Evolutionary conservation across 768 basidiomycete species (phyloP).

Genomic region (Hypsizygus marmoreus): DNA sequence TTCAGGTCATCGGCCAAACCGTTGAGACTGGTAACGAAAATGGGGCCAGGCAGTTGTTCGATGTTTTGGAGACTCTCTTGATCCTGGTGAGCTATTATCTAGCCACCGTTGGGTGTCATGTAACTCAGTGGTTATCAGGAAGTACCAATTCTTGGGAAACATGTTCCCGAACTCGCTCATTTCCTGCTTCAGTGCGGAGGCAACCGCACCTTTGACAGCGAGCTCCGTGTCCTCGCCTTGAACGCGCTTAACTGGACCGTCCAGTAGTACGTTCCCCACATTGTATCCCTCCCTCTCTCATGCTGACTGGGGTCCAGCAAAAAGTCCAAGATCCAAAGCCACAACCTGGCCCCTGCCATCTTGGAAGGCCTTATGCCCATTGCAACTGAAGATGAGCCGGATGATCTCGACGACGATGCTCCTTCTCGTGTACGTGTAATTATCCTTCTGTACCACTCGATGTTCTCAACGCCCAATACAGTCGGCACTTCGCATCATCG

Average conservation of each 20-base stretch:
- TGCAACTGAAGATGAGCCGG: constrained; percentile 90
- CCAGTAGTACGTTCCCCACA: constrained; percentile 70
- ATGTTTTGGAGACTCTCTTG: constrained; percentile 93
- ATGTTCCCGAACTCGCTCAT: constrained; percentile 82
- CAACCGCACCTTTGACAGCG: constrained; percentile 72
- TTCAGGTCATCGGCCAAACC: constrained; percentile 83
- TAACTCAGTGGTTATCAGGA: constrained; percentile 53
- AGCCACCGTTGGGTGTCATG: neutral
- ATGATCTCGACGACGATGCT: constrained; percentile 91
- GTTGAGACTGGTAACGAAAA: constrained; percentile 79
- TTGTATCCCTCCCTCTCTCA: neutral
- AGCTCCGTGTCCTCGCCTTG: constrained; percentile 85
- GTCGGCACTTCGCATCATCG: constrained; percentile 94
- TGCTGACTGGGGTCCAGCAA: constrained; percentile 56
- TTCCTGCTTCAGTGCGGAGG: constrained; percentile 87
- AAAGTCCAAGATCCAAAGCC: constrained; percentile 91
- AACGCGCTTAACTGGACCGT: constrained; percentile 97
- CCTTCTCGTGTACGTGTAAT: constrained; percentile 76
- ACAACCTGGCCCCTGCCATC: constrained; percentile 82
- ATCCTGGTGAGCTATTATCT: constrained; percentile 65
- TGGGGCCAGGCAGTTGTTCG: constrained; percentile 86
- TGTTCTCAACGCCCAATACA: constrained; percentile 27
- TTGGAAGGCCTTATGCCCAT: constrained; percentile 93
- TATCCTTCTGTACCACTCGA: neutral
- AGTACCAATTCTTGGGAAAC: constrained; percentile 88